A percentile compares a stretch with the other conserved stretches of the same genome.
Conservation (phyloP, 306 rosid species). For the Sphenostylis stenocarpa region DNA sequence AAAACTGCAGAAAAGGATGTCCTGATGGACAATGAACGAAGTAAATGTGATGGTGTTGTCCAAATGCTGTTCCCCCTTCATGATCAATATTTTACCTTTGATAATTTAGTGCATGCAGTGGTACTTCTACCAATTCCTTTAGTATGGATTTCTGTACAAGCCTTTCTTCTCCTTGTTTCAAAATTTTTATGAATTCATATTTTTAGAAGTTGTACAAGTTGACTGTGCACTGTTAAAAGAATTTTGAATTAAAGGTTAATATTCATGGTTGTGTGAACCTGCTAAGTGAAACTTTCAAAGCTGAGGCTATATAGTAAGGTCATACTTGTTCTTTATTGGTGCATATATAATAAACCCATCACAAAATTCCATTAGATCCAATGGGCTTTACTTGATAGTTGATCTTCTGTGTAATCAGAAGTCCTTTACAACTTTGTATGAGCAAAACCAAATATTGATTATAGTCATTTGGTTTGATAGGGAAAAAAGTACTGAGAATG, state of each 20-base stretch:
- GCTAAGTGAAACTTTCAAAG: conserved; percentile 11
- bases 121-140: not conserved
- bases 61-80: not conserved
- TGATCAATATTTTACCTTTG: conserved; percentile 13
- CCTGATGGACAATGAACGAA: conserved; percentile 17
- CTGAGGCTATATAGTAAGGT: conserved; percentile 2
- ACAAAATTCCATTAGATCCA: not conserved
- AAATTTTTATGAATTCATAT: not conserved
- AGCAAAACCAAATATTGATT: conserved; percentile 18
- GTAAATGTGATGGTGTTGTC: conserved; percentile 1
- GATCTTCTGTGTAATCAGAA: not conserved
- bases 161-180: conserved; percentile 13
- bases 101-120: not conserved
- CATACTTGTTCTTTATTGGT: conserved; percentile 15
- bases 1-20: conserved; percentile 20
- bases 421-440: not conserved
- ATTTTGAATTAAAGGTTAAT: not conserved
- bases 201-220: conserved; percentile 23
- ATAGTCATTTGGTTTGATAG: conserved; percentile 12
- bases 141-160: conserved; percentile 6
- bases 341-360: not conserved
- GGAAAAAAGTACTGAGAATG: not conserved
- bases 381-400: not conserved
- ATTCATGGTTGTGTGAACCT: conserved; percentile 4
- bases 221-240: conserved; percentile 1